These are phyloP conservation scores for Penicillium vulpinum DNA, from an alignment of 2,329 filamentous ascomycete species.

Conservation along the genomic window DNA sequence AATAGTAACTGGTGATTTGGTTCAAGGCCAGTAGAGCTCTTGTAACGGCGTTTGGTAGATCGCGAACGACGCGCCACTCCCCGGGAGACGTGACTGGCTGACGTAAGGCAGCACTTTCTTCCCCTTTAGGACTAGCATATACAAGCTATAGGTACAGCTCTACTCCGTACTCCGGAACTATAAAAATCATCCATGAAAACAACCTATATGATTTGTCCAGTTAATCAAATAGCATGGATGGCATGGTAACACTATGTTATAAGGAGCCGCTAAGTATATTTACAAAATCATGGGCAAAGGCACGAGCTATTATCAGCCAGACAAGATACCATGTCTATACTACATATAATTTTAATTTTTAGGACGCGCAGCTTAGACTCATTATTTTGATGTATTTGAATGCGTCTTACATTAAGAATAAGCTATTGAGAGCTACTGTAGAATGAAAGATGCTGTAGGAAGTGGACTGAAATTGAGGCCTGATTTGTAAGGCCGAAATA, in stretches of 20 bases:
- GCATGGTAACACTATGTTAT: neutral
- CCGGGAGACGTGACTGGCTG: constrained; percentile 29
- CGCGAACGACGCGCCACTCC: constrained; percentile 16
- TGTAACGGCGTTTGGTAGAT: neutral
- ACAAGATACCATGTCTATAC: neutral
- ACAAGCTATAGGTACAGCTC: neutral
- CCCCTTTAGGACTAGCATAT: constrained; percentile 20
- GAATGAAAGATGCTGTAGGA: neutral
- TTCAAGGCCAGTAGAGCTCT: neutral
- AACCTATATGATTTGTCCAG: neutral
- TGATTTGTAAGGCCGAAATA: neutral
- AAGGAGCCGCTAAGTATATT: neutral
- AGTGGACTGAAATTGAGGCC: neutral
- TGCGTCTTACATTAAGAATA: too few species aligned
- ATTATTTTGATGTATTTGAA: neutral
- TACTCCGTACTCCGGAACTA: too few species aligned
- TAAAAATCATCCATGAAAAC: neutral
- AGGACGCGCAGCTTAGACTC: fast-evolving
- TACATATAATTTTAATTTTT: neutral
- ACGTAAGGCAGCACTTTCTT: constrained; percentile 10
- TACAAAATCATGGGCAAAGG: neutral
- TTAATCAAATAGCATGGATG: neutral
- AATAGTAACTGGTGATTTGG: neutral
- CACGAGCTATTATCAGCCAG: neutral
- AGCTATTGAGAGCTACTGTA: neutral